Evolutionary conservation across 73 alveolate species (phyloP).

Genomic region (Durusdinium trenchii): DNA sequence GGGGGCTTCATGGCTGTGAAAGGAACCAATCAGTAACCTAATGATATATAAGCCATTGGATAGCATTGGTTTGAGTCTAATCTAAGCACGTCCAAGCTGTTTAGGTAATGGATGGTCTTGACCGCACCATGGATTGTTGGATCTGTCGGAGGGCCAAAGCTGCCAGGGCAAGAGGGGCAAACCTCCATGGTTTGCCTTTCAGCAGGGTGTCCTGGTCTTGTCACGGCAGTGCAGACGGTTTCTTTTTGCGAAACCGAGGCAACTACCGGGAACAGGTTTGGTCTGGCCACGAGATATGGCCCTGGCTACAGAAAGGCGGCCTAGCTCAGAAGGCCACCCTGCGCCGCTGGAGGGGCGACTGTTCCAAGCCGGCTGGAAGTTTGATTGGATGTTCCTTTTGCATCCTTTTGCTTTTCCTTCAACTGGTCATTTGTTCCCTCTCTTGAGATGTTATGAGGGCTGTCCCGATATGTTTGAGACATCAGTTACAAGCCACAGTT

Average conservation of each 20-base stretch:
- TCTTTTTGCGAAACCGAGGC: not conserved
- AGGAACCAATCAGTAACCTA: too few species aligned
- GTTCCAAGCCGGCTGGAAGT: not conserved
- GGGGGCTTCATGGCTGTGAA: too few species aligned
- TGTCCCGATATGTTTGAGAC: not conserved
- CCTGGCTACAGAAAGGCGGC: slow-evolving; percentile 85
- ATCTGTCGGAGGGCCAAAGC: too few species aligned
- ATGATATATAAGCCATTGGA: too few species aligned
- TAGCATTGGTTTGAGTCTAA: not conserved
- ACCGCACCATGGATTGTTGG: too few species aligned
- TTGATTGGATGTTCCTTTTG: not conserved
- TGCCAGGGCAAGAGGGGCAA: too few species aligned
- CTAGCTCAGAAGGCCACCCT: slow-evolving; percentile 52
- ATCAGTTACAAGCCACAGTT: too few species aligned
- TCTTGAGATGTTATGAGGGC: not conserved
- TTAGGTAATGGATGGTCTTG: too few species aligned
- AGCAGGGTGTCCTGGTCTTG: not conserved
- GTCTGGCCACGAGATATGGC: slow-evolving; percentile 84
- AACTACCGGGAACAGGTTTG: slow-evolving; percentile 82
- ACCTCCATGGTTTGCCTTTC: too few species aligned
- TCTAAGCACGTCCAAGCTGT: too few species aligned
- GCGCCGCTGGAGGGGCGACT: not conserved
- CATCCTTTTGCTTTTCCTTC: too few species aligned
- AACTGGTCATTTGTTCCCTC: not conserved
- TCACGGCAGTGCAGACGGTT: too few species aligned